Percentiles rank a stretch among this genome's conserved stretches.
phyloP scores from a whole-genome alignment of 352 stramenopile species.

The Globisporangium radiosum region DNA sequence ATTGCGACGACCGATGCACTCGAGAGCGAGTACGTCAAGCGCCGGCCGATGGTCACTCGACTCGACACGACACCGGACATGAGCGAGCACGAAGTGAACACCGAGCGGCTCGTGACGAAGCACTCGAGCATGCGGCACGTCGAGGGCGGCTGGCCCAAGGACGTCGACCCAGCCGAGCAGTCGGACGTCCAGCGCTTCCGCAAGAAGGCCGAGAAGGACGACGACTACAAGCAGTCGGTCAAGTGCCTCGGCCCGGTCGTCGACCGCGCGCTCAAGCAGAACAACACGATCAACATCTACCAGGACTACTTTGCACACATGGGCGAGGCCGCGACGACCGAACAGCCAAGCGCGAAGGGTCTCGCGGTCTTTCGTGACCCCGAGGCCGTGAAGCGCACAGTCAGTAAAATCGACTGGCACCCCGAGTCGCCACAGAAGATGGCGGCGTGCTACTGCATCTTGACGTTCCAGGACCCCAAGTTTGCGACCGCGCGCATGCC shows the following conservation, averaged over 20 bases:
- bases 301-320: constrained; percentile 94
- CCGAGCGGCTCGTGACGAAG: constrained; percentile 90
- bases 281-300: constrained; percentile 98
- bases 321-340: constrained; percentile 87
- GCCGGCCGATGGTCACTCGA: constrained; percentile 80
- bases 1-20: constrained; percentile 83
- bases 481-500: constrained; percentile 78
- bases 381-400: constrained; percentile 89
- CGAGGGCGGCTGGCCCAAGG: constrained; percentile 96
- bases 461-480: constrained; percentile 94
- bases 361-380: constrained; percentile 96
- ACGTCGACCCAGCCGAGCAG: constrained; percentile 95
- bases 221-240: constrained; percentile 94
- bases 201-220: constrained; percentile 97
- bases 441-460: constrained; percentile 94
- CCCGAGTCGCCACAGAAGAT: constrained; percentile 94
- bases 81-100: constrained; percentile 92
- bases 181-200: constrained; percentile 94
- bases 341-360: constrained; percentile 95
- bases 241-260: constrained; percentile 91
- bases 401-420: constrained; percentile 97
- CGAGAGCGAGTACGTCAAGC: constrained; percentile 86
- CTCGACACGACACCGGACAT: constrained; percentile 90
- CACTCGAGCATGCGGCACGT: constrained; percentile 93
- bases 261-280: constrained; percentile 93